Percentiles rank a stretch among this genome's conserved stretches.
Conservation (phyloP, 371 early-diverging fungal species). For the Mucor mucedo region DNA sequence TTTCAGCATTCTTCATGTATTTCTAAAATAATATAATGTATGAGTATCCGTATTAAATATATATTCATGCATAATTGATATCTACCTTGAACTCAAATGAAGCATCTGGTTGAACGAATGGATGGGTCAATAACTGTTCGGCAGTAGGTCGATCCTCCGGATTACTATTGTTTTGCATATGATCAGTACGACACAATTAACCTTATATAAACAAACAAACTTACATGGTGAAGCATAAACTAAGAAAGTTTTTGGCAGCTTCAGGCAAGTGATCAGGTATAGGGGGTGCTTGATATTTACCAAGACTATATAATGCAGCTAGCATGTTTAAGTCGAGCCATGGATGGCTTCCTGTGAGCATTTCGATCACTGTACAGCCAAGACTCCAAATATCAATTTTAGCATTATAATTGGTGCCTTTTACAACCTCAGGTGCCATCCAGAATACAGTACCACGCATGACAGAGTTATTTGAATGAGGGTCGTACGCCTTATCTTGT, state of each 20-base stretch:
- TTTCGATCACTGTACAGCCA: conserved; percentile 96
- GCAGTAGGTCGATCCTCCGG: conserved; percentile 74
- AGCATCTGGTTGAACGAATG: conserved; percentile 59
- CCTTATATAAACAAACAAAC: conserved; percentile 11
- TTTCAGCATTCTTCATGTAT: conserved; percentile 34
- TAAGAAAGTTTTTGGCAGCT: conserved; percentile 77
- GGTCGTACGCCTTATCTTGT: conserved; percentile 56
- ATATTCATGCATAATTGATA: neutral
- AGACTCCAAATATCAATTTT: conserved; percentile 83
- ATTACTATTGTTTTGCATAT: conserved; percentile 41
- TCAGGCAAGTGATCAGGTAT: conserved; percentile 74
- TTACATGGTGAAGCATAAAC: conserved; percentile 75
- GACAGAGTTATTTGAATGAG: conserved; percentile 50
- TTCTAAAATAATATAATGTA: conserved; percentile 16
- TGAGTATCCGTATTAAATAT: neutral
- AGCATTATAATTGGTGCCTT: conserved; percentile 77
- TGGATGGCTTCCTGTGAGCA: conserved; percentile 93
- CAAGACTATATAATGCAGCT: conserved; percentile 88
- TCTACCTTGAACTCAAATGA: conserved; percentile 64
- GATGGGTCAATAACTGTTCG: conserved; percentile 59
- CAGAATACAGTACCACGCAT: conserved; percentile 74
- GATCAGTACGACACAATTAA: conserved; percentile 1
- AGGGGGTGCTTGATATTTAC: conserved; percentile 80
- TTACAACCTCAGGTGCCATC: conserved; percentile 96
- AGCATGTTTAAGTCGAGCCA: conserved; percentile 87